A percentile compares a stretch with the other conserved stretches of the same genome.
phyloP scores from a whole-genome alignment of 768 basidiomycete genomes.

The Russula emetica region DNA sequence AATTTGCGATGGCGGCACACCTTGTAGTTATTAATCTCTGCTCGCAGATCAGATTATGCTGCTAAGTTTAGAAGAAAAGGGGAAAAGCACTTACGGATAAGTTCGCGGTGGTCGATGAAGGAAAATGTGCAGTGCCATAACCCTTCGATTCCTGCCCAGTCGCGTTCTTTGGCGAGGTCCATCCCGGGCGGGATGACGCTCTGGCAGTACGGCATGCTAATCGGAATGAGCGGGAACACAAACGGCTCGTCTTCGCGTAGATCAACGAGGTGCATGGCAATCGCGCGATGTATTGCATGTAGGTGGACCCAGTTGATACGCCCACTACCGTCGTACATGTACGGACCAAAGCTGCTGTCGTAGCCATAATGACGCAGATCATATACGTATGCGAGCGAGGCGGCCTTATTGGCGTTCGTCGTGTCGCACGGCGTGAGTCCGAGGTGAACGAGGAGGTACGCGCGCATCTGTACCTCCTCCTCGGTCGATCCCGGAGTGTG shows the following conservation, averaged over 20 bases:
- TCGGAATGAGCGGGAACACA: constrained; percentile 37
- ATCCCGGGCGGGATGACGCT: constrained; percentile 41
- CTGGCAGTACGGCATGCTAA: constrained; percentile 55
- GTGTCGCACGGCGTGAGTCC: constrained; percentile 50
- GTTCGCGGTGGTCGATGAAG: constrained; percentile 63
- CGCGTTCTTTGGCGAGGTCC: constrained; percentile 38
- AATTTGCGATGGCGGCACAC: constrained; percentile 23
- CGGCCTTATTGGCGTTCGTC: constrained; percentile 34
- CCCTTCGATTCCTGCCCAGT: constrained; percentile 61
- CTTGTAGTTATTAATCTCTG: constrained; percentile 48
- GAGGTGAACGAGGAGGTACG: constrained; percentile 52
- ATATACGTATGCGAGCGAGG: constrained; percentile 56
- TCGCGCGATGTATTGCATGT: constrained; percentile 49
- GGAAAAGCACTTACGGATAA: constrained; percentile 48
- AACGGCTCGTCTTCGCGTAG: constrained; percentile 33
- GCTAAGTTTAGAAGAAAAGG: too few species aligned
- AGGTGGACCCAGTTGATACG: constrained; percentile 59
- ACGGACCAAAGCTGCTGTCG: constrained; percentile 55
- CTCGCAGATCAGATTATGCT: constrained; percentile 5
- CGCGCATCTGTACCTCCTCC: constrained; percentile 46
- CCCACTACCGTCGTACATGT: constrained; percentile 41
- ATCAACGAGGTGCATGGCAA: constrained; percentile 52
- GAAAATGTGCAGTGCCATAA: constrained; percentile 61
- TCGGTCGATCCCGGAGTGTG: constrained; percentile 28
- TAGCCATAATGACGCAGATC: constrained; percentile 52